These are phyloP conservation scores for Nakazawaea ambrosiae DNA, from an alignment of 805 yeast species.

Conservation along the genomic window DNA sequence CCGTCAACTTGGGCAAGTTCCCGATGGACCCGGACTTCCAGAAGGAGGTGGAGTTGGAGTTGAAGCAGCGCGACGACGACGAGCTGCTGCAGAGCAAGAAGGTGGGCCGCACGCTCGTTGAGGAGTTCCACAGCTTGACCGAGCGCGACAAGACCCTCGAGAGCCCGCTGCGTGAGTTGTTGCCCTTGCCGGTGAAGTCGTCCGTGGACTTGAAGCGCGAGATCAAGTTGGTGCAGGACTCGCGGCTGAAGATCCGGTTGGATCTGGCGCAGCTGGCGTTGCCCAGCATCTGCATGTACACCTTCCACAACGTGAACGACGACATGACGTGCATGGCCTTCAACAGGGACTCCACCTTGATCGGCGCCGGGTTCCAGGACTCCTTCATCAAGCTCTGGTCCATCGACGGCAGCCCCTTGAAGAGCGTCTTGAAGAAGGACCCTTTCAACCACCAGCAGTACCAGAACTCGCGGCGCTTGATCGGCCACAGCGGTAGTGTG, in stretches of 20 bases:
- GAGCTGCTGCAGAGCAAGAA: constrained; percentile 13
- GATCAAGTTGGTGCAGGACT: constrained; percentile 73
- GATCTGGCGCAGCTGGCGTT: constrained; percentile 70
- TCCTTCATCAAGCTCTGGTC: constrained; percentile 89
- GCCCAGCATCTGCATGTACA: constrained; percentile 96
- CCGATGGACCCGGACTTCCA: constrained; percentile 84
- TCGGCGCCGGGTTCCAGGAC: constrained; percentile 94
- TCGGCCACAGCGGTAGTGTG: constrained; percentile 94
- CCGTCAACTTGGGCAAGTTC: constrained; percentile 73
- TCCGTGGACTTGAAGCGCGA: constrained; percentile 75
- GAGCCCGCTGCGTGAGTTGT: constrained; percentile 63
- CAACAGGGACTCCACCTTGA: constrained; percentile 77
- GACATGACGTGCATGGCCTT: constrained; percentile 83
- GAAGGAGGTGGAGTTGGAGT: constrained; percentile 78
- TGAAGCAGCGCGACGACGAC: constrained; percentile 67
- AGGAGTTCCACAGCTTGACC: constrained; percentile 55
- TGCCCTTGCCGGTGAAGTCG: constrained; percentile 85
- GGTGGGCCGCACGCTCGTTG: constrained; percentile 40
- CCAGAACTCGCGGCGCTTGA: constrained; percentile 39
- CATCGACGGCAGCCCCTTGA: constrained; percentile 81
- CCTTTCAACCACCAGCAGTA: constrained; percentile 30
- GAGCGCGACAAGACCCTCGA: constrained; percentile 48
- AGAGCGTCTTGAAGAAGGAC: constrained; percentile 52
- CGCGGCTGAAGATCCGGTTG: constrained; percentile 65
- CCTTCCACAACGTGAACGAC: constrained; percentile 91